These are phyloP conservation scores for Debaryomyces maramus DNA, from an alignment of 805 yeast genomes.

Conservation along the genomic window DNA sequence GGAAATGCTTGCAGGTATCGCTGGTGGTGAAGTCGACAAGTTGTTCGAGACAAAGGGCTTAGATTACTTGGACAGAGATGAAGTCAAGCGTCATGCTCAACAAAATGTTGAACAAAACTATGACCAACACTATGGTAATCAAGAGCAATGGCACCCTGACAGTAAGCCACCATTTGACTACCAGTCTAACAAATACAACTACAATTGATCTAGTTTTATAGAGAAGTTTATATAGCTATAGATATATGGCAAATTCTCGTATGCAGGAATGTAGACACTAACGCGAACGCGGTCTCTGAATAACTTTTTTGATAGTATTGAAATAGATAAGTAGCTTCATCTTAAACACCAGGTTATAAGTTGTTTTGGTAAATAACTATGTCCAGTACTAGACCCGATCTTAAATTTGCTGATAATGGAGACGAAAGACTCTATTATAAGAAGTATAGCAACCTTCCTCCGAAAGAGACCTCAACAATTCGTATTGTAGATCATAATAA, in stretches of 20 bases:
- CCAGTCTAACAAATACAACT: constrained; percentile 22
- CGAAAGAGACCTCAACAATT: constrained; percentile 48
- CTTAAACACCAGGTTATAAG: no score
- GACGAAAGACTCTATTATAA: constrained; percentile 45
- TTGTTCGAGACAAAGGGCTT: constrained; percentile 34
- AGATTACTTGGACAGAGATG: constrained; percentile 29
- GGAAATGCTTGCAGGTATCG: constrained; percentile 29
- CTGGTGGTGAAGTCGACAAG: constrained; percentile 34
- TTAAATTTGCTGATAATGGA: constrained; percentile 40
- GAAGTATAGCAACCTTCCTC: constrained; percentile 49
- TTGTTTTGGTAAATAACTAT: constrained; percentile 15
- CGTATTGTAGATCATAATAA: constrained; percentile 71
- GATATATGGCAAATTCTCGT: neutral
- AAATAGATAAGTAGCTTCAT: neutral
- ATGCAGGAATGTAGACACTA: neutral
- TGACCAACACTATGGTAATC: constrained; percentile 29
- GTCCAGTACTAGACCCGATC: constrained; percentile 44
- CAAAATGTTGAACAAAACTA: constrained; percentile 20
- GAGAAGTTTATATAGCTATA: no score
- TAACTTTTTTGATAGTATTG: neutral
- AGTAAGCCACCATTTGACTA: constrained; percentile 26
- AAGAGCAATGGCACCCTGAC: constrained; percentile 29
- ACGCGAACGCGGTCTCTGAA: constrained; percentile 4
- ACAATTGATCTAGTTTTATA: constrained; percentile 4
- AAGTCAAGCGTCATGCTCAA: constrained; percentile 25